Base-by-base conservation (phyloP, 805 yeast species). In the Barnettozyma populi region DNA sequence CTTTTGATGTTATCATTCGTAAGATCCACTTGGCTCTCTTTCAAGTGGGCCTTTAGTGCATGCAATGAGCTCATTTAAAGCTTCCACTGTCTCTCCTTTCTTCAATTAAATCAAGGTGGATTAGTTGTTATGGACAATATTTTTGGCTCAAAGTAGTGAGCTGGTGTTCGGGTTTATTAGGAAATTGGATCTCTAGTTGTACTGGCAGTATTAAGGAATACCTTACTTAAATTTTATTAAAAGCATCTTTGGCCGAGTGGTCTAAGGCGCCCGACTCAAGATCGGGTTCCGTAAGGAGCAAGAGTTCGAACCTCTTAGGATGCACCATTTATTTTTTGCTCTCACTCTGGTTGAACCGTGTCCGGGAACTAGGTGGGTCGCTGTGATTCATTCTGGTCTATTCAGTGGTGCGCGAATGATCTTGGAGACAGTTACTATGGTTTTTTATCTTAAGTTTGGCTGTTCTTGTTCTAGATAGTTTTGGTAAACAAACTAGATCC, bases 1-100 rank as follows among this genome's bases (percentile, higher is more conserved):
- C 44, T 47, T 2, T 59, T 56, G 19, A 76, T 67, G 53, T 73
- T 75, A 5, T 64, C 64, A 0, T 25, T 38, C 4, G 41, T 24
- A 5, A 38, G 19, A 67, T 66, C 19, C 47, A 25, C 20, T 19
- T 18, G 14, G 21, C 14, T 24, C 8, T 14, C 14, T 38, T 25
- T 25, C 41, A 38, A 25, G n/a, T 38, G 41, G 5, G 19, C 23
- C 32, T 25, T 38, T 38, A 38, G n/a, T 14, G 41, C 41, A 6
- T 38, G 41, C 21, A 38, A n/a, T 24, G 41, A 19, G 21, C 41
- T n/a, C 41, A 38, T 38, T 20, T 36, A n/a, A 36, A 21, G 21
- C 20, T 34, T 34, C 20, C 18, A n/a, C n/a, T n/a, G n/a, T n/a
- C n/a, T n/a, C n/a, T n/a, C 36, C 6, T 16, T 34, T 19, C n/a